A percentile compares a stretch with the other conserved stretches of the same genome.
Conservation (phyloP, 148 eudicot species). For the Beta vulgaris region DNA sequence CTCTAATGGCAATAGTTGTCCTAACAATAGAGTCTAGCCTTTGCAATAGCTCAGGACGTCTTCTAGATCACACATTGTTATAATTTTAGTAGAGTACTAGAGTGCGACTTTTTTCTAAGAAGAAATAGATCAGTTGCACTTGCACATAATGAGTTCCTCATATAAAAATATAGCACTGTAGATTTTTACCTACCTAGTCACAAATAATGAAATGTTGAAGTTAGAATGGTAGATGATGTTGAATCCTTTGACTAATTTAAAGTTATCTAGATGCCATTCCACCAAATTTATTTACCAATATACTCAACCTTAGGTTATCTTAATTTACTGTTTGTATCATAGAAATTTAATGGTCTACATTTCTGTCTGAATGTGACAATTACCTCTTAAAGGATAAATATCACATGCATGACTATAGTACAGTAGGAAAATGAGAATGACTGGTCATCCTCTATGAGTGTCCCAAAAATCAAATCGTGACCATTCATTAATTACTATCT, state of each 20-base stretch:
- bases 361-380: background rate
- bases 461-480: background rate
- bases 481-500: constrained; percentile 11
- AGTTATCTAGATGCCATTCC: constrained; percentile 16
- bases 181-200: background rate
- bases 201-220: background rate
- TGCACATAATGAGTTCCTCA: too few species aligned
- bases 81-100: too few species aligned
- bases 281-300: constrained; percentile 7
- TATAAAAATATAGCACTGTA: too few species aligned
- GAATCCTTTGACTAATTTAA: constrained; percentile 14
- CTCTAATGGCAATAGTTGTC: too few species aligned
- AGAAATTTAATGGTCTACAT: background rate
- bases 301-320: background rate
- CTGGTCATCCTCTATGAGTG: background rate
- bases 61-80: too few species aligned
- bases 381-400: background rate
- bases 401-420: background rate
- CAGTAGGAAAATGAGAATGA: constrained; percentile 7
- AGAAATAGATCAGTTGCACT: too few species aligned
- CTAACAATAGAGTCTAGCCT: too few species aligned
- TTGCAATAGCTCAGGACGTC: too few species aligned
- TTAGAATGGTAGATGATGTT: background rate
- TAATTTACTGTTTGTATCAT: constrained; percentile 5
- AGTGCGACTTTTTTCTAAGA: too few species aligned